phyloP scores from a whole-genome alignment of 345 rosid species.

The Euphorbia tirucalli region DNA sequence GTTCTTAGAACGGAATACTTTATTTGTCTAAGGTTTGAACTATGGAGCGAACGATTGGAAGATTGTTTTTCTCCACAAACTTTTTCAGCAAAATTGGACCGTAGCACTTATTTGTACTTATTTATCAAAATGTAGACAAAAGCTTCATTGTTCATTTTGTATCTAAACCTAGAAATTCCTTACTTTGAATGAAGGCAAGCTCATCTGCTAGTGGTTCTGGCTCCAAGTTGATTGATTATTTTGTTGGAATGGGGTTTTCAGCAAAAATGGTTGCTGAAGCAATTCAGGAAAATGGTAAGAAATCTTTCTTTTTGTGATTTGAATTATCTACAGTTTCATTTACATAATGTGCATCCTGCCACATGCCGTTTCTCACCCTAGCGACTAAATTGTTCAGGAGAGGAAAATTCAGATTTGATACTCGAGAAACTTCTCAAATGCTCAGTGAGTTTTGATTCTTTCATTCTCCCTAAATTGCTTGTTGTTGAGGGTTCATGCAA shows the following conservation, averaged over 20 bases:
- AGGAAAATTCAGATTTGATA: slow-evolving; percentile 42
- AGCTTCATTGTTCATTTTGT: too few relatives aligned
- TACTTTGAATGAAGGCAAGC: slow-evolving; percentile 42
- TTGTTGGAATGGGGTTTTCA: slow-evolving; percentile 54
- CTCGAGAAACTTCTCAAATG: slow-evolving; percentile 52
- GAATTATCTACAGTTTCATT: too few relatives aligned
- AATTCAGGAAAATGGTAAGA: slow-evolving; percentile 48
- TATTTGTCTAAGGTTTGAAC: too few relatives aligned
- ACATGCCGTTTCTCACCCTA: slow-evolving; percentile 8
- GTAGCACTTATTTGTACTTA: too few relatives aligned
- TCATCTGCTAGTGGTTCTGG: slow-evolving; percentile 38
- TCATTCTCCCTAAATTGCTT: slow-evolving; percentile 3
- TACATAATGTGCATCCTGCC: neutral
- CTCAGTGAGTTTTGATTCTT: slow-evolving; percentile 39
- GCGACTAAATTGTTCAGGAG: slow-evolving; percentile 39
- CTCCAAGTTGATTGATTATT: slow-evolving; percentile 46
- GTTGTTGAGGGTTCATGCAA: neutral
- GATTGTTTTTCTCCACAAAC: too few relatives aligned
- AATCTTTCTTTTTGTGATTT: neutral
- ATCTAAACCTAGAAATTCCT: slow-evolving; percentile 7
- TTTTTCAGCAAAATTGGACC: too few relatives aligned
- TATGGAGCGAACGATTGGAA: too few relatives aligned
- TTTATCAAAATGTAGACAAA: too few relatives aligned
- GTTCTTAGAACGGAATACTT: too few relatives aligned
- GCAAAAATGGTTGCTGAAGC: slow-evolving; percentile 44